A percentile compares a stretch with the other conserved stretches of the same genome.
Conservation (phyloP, 2,329 filamentous ascomycete species). For the Aspergillus sp. region DNA sequence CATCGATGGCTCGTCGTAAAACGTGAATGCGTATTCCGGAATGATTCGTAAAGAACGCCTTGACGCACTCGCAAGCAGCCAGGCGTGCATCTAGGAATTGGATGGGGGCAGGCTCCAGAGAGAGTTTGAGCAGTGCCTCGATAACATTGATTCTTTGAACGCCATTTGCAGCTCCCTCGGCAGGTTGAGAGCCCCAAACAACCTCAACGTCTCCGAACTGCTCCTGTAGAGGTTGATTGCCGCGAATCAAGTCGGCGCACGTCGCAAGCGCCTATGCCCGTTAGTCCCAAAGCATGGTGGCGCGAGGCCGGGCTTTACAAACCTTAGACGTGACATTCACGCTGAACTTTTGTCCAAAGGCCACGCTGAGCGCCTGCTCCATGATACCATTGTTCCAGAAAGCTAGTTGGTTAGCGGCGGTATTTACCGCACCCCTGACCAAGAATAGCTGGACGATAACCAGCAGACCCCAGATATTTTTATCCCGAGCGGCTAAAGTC, state of each 20-base stretch:
- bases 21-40: conserved; percentile 81
- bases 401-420: conserved; percentile 75
- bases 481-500: conserved; percentile 74
- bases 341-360: conserved; percentile 71
- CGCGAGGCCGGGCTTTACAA: not conserved
- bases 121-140: conserved; percentile 82
- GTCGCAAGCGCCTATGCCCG: conserved; percentile 67
- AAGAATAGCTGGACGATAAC: conserved; percentile 86
- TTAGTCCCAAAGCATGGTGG: conserved; percentile 10
- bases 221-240: conserved; percentile 77
- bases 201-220: conserved; percentile 85
- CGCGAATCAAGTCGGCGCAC: conserved; percentile 84
- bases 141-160: conserved; percentile 77
- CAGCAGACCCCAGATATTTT: conserved; percentile 87
- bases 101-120: conserved; percentile 64
- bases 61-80: conserved; percentile 84
- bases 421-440: conserved; percentile 73
- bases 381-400: conserved; percentile 83
- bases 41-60: conserved; percentile 86
- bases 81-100: conserved; percentile 76
- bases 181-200: conserved; percentile 32
- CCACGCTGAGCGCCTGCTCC: conserved; percentile 74
- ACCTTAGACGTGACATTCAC: conserved; percentile 80
- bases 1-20: conserved; percentile 81
- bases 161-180: conserved; percentile 31